Evolutionary conservation across 768 basidiomycete genomes (phyloP).

Genomic region (Glaciozyma antarctica): DNA sequence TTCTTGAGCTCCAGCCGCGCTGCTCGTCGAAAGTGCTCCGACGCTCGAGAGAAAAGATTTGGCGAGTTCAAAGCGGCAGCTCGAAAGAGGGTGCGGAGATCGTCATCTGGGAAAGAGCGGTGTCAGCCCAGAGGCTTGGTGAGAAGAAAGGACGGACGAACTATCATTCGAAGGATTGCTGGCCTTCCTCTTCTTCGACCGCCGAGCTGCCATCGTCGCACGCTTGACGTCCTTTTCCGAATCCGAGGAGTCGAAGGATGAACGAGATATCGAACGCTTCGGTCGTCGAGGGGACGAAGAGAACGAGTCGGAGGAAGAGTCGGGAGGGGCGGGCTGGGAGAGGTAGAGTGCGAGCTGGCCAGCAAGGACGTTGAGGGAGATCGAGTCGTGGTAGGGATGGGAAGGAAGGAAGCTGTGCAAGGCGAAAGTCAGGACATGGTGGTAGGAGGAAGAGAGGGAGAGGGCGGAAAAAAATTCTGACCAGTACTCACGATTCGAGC

Average conservation of each 20-base stretch:
- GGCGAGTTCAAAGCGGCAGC: neutral
- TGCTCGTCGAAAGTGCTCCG: neutral
- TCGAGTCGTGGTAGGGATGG: slow-evolving; percentile 17
- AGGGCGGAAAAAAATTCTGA: neutral
- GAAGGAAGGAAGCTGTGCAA: slow-evolving; percentile 16
- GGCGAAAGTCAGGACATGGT: neutral
- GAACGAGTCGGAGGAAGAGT: too few species aligned
- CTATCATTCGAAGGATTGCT: too few species aligned
- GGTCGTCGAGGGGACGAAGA: too few species aligned
- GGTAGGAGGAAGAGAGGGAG: neutral
- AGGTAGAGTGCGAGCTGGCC: slow-evolving; percentile 5
- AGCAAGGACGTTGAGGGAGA: slow-evolving; percentile 24
- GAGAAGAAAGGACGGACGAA: neutral
- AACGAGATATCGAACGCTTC: too few species aligned
- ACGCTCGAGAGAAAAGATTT: neutral
- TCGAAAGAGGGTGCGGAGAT: neutral
- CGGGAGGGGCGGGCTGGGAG: neutral
- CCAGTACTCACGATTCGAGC: slow-evolving; percentile 16
- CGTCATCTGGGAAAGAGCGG: neutral
- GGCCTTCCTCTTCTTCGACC: too few species aligned
- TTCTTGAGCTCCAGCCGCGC: neutral
- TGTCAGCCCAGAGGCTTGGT: neutral
- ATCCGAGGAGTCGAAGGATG: too few species aligned
- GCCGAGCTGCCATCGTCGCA: too few species aligned
- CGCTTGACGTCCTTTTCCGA: too few species aligned